A percentile compares a stretch with the other conserved stretches of the same genome.
Conservation (phyloP, 495 filamentous ascomycete species). For the Aspergillus bridgeri region DNA sequence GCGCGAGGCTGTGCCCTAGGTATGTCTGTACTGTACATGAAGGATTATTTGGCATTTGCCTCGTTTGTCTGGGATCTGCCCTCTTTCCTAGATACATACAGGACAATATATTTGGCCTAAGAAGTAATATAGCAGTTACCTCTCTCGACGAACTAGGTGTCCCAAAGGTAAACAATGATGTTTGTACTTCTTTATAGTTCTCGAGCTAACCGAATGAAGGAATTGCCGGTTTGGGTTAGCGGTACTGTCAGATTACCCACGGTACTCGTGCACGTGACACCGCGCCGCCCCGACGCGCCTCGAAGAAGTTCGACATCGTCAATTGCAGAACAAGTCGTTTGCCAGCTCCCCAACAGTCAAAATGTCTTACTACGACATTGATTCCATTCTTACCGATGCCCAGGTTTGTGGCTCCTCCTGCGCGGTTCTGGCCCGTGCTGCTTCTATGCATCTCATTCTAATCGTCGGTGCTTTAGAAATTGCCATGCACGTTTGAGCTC, state of each 20-base stretch:
- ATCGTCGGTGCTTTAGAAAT: constrained; percentile 59
- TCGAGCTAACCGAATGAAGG: too few species aligned
- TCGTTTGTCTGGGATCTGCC: too few species aligned
- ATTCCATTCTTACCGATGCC: constrained; percentile 88
- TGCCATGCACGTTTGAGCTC: constrained; percentile 90
- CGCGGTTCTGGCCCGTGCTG: not conserved
- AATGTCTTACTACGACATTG: constrained; percentile 90
- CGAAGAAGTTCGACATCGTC: not conserved
- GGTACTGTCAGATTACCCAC: not conserved
- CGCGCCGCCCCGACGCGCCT: too few species aligned
- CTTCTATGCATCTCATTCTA: not conserved
- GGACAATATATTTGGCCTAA: too few species aligned
- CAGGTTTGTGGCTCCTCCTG: constrained; percentile 54
- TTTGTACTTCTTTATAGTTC: too few species aligned
- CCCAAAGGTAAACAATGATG: too few species aligned
- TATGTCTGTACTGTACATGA: too few species aligned
- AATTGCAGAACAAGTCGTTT: not conserved
- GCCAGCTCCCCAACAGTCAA: constrained; percentile 6
- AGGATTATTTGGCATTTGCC: too few species aligned
- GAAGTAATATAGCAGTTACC: too few species aligned
- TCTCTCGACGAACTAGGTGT: too few species aligned
- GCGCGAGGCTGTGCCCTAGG: too few species aligned
- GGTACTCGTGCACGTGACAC: not conserved
- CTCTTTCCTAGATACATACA: too few species aligned
- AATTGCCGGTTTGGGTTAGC: not conserved